phyloP scores from a whole-genome alignment of 2,329 filamentous ascomycete species.

The Trichoderma guizhouense region DNA sequence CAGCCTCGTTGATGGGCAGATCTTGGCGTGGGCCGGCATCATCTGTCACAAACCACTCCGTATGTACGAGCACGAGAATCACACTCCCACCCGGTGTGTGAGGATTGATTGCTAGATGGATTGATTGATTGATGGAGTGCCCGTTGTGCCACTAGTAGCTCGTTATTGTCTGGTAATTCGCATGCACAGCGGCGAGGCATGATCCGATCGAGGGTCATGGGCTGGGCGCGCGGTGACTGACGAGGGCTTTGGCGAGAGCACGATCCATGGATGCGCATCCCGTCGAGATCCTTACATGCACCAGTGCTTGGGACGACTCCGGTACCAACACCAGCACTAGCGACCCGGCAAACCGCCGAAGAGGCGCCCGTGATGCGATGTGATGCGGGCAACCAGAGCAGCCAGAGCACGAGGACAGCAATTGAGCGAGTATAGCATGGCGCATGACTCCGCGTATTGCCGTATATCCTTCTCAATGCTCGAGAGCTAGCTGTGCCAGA shows the following conservation, averaged over 20 bases:
- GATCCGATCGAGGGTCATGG: conserved; percentile 8
- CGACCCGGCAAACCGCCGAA: conserved; percentile 12
- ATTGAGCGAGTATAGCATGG: not conserved
- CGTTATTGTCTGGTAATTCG: not conserved
- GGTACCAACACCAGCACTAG: not conserved
- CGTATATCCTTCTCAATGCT: not conserved
- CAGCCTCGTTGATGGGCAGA: conserved; percentile 13
- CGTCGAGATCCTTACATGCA: not conserved
- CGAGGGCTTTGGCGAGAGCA: not conserved
- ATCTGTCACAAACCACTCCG: not conserved
- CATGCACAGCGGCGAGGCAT: not conserved
- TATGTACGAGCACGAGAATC: not conserved
- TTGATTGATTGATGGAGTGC: not conserved
- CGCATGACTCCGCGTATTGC: conserved; percentile 9
- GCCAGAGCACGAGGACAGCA: not conserved
- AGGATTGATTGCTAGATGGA: not conserved
- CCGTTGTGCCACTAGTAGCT: not conserved
- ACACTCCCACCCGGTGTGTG: not conserved
- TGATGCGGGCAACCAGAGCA: not conserved
- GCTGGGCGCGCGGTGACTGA: not conserved
- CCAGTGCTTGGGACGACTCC: not conserved
- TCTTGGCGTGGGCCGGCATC: conserved; percentile 10
- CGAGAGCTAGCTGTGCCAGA: not conserved
- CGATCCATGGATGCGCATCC: not conserved
- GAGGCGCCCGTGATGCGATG: conserved; percentile 14